phyloP scores from a whole-genome alignment of 2,329 filamentous ascomycete species.

The Fonsecaea multimorphosa region DNA sequence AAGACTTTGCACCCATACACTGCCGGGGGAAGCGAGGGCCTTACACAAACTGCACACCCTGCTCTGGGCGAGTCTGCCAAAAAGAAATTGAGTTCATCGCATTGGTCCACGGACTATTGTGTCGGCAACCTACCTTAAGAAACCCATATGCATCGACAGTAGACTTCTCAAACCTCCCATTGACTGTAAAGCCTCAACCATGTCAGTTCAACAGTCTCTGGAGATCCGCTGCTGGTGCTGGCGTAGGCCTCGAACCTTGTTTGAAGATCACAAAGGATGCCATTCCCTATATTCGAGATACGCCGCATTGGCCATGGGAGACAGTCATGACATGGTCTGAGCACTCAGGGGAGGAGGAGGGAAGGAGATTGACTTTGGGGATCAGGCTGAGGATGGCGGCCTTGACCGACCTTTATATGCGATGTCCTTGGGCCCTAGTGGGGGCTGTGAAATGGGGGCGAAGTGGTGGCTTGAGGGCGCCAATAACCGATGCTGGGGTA shows the following conservation, averaged over 20 bases:
- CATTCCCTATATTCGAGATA: not conserved
- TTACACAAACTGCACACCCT: constrained; percentile 28
- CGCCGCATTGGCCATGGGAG: not conserved
- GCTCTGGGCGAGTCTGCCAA: constrained; percentile 15
- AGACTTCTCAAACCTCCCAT: constrained; percentile 11
- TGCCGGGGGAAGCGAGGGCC: not conserved
- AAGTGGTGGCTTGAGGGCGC: not conserved
- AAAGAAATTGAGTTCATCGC: not conserved
- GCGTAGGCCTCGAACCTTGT: constrained; percentile 13
- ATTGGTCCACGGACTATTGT: not conserved
- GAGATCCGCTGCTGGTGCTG: not conserved
- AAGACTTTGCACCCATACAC: not conserved
- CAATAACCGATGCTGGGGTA: not conserved
- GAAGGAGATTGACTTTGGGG: not conserved
- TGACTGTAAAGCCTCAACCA: not conserved
- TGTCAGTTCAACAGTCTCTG: not conserved
- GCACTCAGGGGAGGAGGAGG: not conserved
- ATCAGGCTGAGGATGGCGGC: not conserved
- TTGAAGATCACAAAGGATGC: constrained; percentile 7
- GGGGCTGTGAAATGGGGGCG: not conserved
- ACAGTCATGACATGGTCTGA: not conserved
- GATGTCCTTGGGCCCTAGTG: not conserved
- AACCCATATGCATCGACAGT: constrained; percentile 12
- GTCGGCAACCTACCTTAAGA: constrained; percentile 7
- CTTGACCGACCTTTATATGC: not conserved